Percentiles rank a stretch among this genome's conserved stretches.
Evolutionary conservation across 805 yeast species (phyloP).

Genomic region (Sugiyamaella lignohabitans): DNA sequence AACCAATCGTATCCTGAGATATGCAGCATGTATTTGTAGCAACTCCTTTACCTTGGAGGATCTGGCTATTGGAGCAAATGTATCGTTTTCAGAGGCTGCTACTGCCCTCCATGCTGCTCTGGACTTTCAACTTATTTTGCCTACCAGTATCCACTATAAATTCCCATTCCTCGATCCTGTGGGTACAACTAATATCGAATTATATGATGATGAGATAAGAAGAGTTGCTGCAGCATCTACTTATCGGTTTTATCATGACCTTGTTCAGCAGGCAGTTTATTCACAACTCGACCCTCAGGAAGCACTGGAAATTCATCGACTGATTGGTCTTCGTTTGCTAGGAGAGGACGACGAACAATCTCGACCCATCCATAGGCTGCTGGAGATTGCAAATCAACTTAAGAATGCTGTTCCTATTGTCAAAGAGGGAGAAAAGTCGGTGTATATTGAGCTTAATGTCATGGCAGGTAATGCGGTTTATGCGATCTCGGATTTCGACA

Average conservation of each 20-base stretch:
- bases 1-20: conserved; percentile 31
- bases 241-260: conserved; percentile 39
- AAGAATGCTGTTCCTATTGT: conserved; percentile 33
- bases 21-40: conserved; percentile 40
- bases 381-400: conserved; percentile 39
- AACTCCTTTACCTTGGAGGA: conserved; percentile 35
- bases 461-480: conserved; percentile 42
- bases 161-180: conserved; percentile 40
- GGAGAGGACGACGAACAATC: conserved; percentile 22
- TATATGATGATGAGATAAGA: conserved; percentile 32
- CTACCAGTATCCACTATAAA: conserved; percentile 41
- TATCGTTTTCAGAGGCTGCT: conserved; percentile 32
- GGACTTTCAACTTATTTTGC: conserved; percentile 32
- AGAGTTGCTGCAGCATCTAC: conserved; percentile 32
- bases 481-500: conserved; percentile 37
- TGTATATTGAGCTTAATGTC: conserved; percentile 36
- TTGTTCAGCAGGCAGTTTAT: conserved; percentile 32
- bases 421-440: conserved; percentile 32
- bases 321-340: conserved; percentile 39
- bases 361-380: conserved; percentile 25
- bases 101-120: conserved; percentile 33
- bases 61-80: conserved; percentile 35
- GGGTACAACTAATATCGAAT: conserved; percentile 24
- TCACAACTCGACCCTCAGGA: conserved; percentile 28
- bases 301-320: conserved; percentile 32